Evolutionary conservation across 257 asterid genomes (phyloP), one percentile per base, ranked within the genome.

Genomic region (Solanum lignicaule): DNA sequence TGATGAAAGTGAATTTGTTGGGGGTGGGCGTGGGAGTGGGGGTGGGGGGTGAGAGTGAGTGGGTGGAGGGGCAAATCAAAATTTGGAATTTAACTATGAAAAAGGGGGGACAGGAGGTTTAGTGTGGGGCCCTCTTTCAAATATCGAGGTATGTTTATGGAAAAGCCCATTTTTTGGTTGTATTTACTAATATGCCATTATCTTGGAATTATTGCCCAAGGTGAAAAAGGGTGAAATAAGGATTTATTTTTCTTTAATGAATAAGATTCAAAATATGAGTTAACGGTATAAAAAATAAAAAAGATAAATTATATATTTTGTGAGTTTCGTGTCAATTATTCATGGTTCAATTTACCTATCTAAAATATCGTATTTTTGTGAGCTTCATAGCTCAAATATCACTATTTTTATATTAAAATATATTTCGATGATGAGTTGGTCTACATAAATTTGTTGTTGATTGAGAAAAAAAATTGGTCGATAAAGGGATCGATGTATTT

Each of bases 51-150:
- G 41, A 88, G 36, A 27, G 35, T 33, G 72, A 0, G 87, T 29
- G 46, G 15, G 15, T 89, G 88, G 89, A 87, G 93, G 33, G 58
- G 89, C 68, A 46, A 86, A 88, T 88, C 88, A 83, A 88, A 92
- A 52, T 72, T 87, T 92, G 89, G 88, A 89, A 60, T 87, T 86
- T 31, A 35, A 35, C 58, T 21, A 27, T 68, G 65, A 71, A 21
- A 8, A 13, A 7, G n/a, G 3, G 0, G 29, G 46, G 29, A 3
- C 27, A 83, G 62, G 90, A 74, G 16, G 15, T 41, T 2, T 23
- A 75, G 89, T 79, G 33, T 32, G 46, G 87, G 86, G 65, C 41
- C 15, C 10, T 0, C 5, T 41, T 0, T 52, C 60, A 75, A 75
- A 29, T 84, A 73, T 46, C 71, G 31, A 83, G 83, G 87, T 43